Conservation (phyloP, 78 protist genomes). For the Dictyostelium capitatum region DNA sequence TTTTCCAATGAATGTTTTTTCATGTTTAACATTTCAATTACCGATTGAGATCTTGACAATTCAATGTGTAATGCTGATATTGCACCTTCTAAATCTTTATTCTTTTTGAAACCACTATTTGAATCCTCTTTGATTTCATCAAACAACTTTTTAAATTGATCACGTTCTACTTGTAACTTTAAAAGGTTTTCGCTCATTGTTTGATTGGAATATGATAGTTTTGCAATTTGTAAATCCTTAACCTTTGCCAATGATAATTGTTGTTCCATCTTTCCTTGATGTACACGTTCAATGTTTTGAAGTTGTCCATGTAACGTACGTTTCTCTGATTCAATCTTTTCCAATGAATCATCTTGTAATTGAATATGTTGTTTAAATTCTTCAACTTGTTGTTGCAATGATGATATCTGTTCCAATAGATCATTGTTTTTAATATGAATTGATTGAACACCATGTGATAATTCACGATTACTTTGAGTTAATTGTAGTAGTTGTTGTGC, state of each 20-base stretch:
- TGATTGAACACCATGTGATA: background rate
- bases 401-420: background rate
- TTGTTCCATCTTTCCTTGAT: background rate
- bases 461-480: background rate
- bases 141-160: background rate
- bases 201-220: background rate
- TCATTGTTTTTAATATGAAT: background rate
- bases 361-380: background rate
- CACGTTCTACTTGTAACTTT: background rate
- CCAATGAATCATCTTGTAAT: background rate
- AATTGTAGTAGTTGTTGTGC: slow-evolving; percentile 17
- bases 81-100: slow-evolving; percentile 37
- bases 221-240: background rate
- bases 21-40: background rate
- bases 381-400: background rate
- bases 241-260: background rate
- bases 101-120: slow-evolving; percentile 1
- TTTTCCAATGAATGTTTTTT: slow-evolving; percentile 31
- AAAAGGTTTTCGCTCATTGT: background rate
- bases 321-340: background rate
- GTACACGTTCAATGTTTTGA: background rate
- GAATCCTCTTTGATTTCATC: background rate
- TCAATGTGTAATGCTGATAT: slow-evolving; percentile 31
- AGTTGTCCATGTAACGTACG: background rate
- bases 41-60: background rate